Evolutionary conservation across 371 early-diverging fungal species (phyloP), one percentile per base, ranked within the genome.

Genomic region (Zychaea mexicana): DNA sequence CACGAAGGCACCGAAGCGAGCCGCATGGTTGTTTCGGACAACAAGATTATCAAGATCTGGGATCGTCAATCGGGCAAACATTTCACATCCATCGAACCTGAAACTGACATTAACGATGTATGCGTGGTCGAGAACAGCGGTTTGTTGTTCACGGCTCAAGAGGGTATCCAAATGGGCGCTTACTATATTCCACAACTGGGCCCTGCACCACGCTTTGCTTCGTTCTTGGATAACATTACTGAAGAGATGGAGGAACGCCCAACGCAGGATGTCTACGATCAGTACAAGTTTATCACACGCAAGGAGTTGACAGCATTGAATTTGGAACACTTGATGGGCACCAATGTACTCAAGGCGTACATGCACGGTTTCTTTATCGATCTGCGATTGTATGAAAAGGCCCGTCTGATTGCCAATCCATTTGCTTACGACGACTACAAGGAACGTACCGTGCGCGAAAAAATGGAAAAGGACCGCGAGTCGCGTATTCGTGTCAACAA

Each of bases 291-390:
- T 82, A 90, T 97, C 33, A 94, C 95, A 3, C 88, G 93, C 65
- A 90, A 93, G 68, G 99, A 98, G 66, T 87, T 98, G 9, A 72
- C 86, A 22, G 76, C 83, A n/a, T 86, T 98, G 60, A 93, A 94
- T 17, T 79, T 98, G 74, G 94, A 95, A 53, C 96, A 97, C 67
- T 85, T 97, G 31, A 83, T 98, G 66, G 99, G 98, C 45, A 94
- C 97, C 64, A 90, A 93, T 64, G 87, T 96, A 4, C 87, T 98
- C 73, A 94, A 93, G 71, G 95, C 98, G 0, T 98, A 98, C 68
- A 98, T 98, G 98, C 98, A 98, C 76, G 98, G 98, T 65, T 98
- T 93, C 92, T 97, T 98, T 73, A 87, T 98, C 65, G 96, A 98
- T 71, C 80, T 95, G 68, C 91, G 96, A 24, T 76, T 98, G 65